Evolutionary conservation across 2,329 filamentous ascomycete species (phyloP), one percentile per base, ranked within the genome.

Genomic region (Leptosphaerulina australis): DNA sequence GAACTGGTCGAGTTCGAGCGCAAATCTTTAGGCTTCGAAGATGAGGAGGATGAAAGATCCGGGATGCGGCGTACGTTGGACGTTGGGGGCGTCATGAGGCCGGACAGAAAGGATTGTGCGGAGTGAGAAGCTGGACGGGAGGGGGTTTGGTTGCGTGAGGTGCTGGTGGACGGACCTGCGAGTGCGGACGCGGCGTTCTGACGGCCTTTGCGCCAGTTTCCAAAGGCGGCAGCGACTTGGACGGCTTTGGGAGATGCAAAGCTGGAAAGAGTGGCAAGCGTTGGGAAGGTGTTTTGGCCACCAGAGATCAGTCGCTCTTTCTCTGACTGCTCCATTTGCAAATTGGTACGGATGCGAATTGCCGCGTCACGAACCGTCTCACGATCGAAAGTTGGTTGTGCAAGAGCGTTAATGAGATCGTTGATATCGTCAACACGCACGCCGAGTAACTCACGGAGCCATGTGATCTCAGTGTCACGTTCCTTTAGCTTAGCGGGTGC

Each of bases 261-360:
- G 58, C 84, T 85, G 36, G 92, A 86, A 24, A 90, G 83, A 36
- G 88, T 87, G 1, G 90, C 88, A 31, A 96, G 83, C 30, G 88
- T 90, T 4, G 90, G 88, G 60, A 94, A 79, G 44, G 80, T 83
- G 52, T 77, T 72, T 34, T 66, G 66, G 15, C 79, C 75, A 53
- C 85, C 88, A 11, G 88, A 86, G 75, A 90, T 83, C 0, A 90
- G 87, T 52, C 94, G 84, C 72, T 97, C 93, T 41, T 91, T 90
- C 74, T 97, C 92, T 70, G 96, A 91, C 69, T 95, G 90, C 73
- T 99, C 93, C 94, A 99, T 99, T 70, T 97, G 91, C 26, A 99
- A 80, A 66, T 96, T 97, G 11, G 94, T 90, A 70, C 91, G 90
- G 53, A 99, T 86, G 44, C 94, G 88, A 62, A 97, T 97, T 26